phyloP scores from a whole-genome alignment of 1,139 yeast species.

The Pichia kudriavzevii region DNA sequence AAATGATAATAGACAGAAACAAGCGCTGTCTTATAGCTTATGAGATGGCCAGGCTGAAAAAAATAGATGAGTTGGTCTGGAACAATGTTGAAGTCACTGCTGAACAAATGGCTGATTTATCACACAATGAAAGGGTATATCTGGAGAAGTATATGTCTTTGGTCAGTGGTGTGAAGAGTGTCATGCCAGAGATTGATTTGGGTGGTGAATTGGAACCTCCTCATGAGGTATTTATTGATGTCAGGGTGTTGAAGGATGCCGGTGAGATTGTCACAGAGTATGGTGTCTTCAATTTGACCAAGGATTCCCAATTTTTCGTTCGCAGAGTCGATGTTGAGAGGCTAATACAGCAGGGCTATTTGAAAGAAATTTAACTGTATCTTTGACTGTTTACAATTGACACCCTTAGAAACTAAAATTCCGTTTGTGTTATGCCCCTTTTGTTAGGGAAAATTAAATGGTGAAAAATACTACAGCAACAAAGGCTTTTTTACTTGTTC shows the following conservation, averaged over 20 bases:
- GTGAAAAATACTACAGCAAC: too few relatives aligned
- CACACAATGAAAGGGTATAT: constrained; percentile 78
- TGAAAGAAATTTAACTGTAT: too few relatives aligned
- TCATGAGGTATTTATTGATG: constrained; percentile 83
- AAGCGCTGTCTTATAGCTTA: constrained; percentile 85
- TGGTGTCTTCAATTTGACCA: constrained; percentile 91
- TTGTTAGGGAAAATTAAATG: too few relatives aligned
- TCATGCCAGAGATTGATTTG: constrained; percentile 77
- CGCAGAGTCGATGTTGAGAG: constrained; percentile 91
- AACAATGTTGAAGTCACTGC: constrained; percentile 31
- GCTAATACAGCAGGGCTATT: constrained; percentile 86
- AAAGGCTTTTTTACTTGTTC: too few relatives aligned
- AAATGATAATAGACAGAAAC: constrained; percentile 74
- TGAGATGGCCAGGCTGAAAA: constrained; percentile 61
- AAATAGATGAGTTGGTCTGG: constrained; percentile 72
- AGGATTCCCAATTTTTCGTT: constrained; percentile 91
- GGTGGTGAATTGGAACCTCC: constrained; percentile 90
- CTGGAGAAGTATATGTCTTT: constrained; percentile 62
- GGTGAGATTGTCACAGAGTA: constrained; percentile 98
- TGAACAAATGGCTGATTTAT: constrained; percentile 42
- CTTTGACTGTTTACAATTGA: too few relatives aligned
- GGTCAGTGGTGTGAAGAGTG: constrained; percentile 68
- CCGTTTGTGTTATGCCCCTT: too few relatives aligned
- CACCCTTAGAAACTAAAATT: too few relatives aligned
- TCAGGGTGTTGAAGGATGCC: constrained; percentile 85